Base-by-base conservation (phyloP, 2,329 filamentous ascomycete genomes). In the Sordariomycetes sp. region DNA sequence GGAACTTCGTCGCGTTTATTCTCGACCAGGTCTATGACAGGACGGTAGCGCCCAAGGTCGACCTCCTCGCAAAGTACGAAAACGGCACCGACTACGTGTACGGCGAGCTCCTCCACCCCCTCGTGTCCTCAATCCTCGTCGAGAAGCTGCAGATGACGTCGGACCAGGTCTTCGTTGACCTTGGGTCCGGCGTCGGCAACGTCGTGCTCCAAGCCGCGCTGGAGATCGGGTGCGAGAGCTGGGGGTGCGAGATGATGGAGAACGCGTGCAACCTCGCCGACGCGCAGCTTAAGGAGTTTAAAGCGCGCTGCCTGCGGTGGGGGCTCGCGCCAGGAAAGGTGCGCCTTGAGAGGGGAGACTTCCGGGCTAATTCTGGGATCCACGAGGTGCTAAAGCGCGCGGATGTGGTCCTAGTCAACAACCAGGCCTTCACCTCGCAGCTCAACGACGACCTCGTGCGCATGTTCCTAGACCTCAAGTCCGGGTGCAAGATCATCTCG, bases 321-420 rank as follows among this genome's bases (percentile, higher is more conserved):
- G 92, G 92, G 12, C 76, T 99, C 58, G 77, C 81, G 20, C 81
- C 89, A 1, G 94, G 94, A 60, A 77, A 81, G 59, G 88, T 94
- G n/a, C 80, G 84, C 60, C 81, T 99, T 7, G 81, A 92, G 61
- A 77, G 85, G 51, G 94, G 90, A 59, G 89, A 96, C 67, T 96
- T 99, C 65, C 82, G 90, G 10, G 82, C 84, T 62, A 87, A 87
- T 62, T 69, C 79, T 17, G 76, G 77, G 59, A 89, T 96, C 54
- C 78, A 85, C 59, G 78, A 83, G 25, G 85, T 85, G 8, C 77
- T 99, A 54, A 86, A 87, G 68, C 82, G 85, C 57, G 92, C 94
- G 1, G 94, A 99, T 67, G 91, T 97, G n/a, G 82, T 99, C 20
- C 80, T 99, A 28, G 92, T 97, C 64, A 99, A 99, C 75, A 99